Conservation (phyloP, 331 rosid genomes). For the Pyracantha coccinea region DNA sequence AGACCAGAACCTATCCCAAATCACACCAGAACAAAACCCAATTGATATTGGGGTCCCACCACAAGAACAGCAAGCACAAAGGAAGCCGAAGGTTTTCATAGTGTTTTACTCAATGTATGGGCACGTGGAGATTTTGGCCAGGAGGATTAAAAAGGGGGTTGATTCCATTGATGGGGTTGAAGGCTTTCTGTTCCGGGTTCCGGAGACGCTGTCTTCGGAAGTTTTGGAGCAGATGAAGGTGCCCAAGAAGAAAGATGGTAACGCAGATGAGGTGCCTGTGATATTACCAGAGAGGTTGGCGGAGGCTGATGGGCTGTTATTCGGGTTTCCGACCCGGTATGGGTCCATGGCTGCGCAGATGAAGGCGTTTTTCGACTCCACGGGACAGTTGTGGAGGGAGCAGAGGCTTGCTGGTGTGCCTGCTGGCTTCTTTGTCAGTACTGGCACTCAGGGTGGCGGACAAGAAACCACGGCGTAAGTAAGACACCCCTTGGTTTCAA, state of each 20-base stretch:
- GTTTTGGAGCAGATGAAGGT: constrained; percentile 60
- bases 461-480: constrained; percentile 94
- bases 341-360: constrained; percentile 84
- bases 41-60: constrained; percentile 10
- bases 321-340: constrained; percentile 82
- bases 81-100: constrained; percentile 48
- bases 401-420: constrained; percentile 80
- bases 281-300: constrained; percentile 46
- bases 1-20: constrained; percentile 22
- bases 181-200: constrained; percentile 58
- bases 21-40: constrained; percentile 13
- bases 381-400: constrained; percentile 52
- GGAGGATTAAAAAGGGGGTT: constrained; percentile 52
- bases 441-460: constrained; percentile 91
- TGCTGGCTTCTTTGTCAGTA: constrained; percentile 75
- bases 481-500: neutral
- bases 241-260: constrained; percentile 40
- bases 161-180: constrained; percentile 71
- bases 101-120: constrained; percentile 85
- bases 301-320: constrained; percentile 71
- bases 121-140: constrained; percentile 66
- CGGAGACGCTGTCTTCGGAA: constrained; percentile 57
- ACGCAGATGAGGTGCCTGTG: constrained; percentile 43
- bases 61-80: constrained; percentile 8
- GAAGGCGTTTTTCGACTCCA: constrained; percentile 77